Percentiles rank a stretch among this genome's conserved stretches.
Conservation (phyloP, 2,329 filamentous ascomycete genomes). For the Cryphonectria japonica region DNA sequence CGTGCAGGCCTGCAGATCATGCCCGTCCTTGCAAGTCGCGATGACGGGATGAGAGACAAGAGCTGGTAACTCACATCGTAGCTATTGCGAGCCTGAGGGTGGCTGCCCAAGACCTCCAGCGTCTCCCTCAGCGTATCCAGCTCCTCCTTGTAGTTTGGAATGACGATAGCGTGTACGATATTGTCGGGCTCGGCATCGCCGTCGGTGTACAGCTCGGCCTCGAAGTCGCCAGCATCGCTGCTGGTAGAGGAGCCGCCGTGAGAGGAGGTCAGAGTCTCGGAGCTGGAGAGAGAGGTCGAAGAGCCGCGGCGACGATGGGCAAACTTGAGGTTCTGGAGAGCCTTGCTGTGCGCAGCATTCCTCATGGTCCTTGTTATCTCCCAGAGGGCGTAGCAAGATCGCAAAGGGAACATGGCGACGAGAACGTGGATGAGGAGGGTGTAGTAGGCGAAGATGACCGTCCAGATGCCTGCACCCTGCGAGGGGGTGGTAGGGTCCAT, state of each 20-base stretch:
- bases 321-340: conserved; percentile 52
- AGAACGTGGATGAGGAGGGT: conserved; percentile 67
- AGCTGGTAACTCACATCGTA: conserved; percentile 67
- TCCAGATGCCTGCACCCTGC: conserved; percentile 53
- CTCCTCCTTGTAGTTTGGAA: conserved; percentile 78
- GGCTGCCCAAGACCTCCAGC: conserved; percentile 68
- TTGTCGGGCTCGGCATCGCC: conserved; percentile 47
- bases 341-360: conserved; percentile 49
- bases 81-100: conserved; percentile 63
- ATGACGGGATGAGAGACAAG: background rate
- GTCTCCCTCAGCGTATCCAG: conserved; percentile 70
- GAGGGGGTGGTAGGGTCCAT: conserved; percentile 38
- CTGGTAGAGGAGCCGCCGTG: conserved; percentile 51
- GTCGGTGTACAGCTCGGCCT: conserved; percentile 52
- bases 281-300: conserved; percentile 59
- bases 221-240: conserved; percentile 57
- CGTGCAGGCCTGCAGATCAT: background rate
- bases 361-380: conserved; percentile 57
- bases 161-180: conserved; percentile 67
- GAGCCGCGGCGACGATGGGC: conserved; percentile 55
- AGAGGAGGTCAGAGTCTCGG: conserved; percentile 56
- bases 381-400: conserved; percentile 65
- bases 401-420: conserved; percentile 65
- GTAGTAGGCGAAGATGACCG: conserved; percentile 65
- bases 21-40: background rate